Evolutionary conservation across 1,284 basidiomycete genomes (phyloP), one percentile per base, ranked within the genome.

Genomic region (Papiliotrema terrestris): DNA sequence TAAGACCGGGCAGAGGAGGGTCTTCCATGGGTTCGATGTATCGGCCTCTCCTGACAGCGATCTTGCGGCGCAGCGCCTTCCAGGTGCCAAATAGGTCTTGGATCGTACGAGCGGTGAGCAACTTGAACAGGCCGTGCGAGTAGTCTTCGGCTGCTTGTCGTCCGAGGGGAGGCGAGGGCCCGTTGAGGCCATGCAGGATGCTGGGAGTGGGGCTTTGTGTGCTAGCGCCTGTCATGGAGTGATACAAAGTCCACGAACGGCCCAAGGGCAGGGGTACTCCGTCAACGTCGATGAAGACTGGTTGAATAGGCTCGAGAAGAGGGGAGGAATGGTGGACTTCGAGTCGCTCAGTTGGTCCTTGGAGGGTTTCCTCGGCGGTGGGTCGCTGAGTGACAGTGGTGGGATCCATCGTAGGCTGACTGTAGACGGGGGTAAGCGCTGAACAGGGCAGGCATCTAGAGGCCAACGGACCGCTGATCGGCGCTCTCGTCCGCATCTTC

Each of bases 11-110:
- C 13, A 20, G 17, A 20, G 62, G 58, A 9, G 42, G 48, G 36
- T 38, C 19, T 14, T 59, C 59, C 1, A 36, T 17, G 1, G 50
- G 44, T 48, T 70, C 65, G 38, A 67, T 63, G 2, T 15, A 4
- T 35, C 68, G 46, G 6, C 58, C 50, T 22, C 57, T 59, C 6
- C 45, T 29, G 4, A 32, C 11, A 1, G 65, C 64, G 15, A 68
- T 60, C 23, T 46, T 49, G 36, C 69, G 43, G 41, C 71, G 49
- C 6, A 73, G 58, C 3, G 71, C 68, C 54, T 68, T 70, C 64
- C 66, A 73, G 2, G 45, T 49, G 1, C 65, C 67, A 14, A 66
- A 49, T 19, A 71, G 47, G 44, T 73, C 66, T 22, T 63, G 62
- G 11, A 71, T 36, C 4, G 55, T 63, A 20, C 25, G 15, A 2